These are phyloP conservation scores for Mycotypha africana DNA, from an alignment of 371 early-diverging fungal genomes.

Conservation along the genomic window DNA sequence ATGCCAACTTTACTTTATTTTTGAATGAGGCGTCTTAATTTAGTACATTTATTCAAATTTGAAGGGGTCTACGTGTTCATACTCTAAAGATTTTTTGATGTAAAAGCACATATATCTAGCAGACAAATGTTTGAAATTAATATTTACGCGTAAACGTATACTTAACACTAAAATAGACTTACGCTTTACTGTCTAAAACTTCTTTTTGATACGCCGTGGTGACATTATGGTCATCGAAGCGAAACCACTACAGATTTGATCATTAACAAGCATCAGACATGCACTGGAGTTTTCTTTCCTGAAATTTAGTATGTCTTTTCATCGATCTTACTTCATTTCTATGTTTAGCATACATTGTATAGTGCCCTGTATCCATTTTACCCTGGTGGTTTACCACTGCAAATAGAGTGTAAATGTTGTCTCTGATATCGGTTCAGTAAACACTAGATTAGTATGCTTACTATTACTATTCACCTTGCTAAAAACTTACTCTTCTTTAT, in stretches of 20 bases:
- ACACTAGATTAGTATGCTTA: no score
- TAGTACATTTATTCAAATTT: slow-evolving; percentile 4
- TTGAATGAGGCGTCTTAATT: no score
- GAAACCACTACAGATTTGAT: slow-evolving; percentile 88
- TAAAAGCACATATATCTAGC: slow-evolving; percentile 89
- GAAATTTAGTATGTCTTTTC: not conserved
- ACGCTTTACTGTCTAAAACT: slow-evolving; percentile 75
- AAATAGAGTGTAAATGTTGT: slow-evolving; percentile 80
- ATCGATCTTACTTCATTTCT: slow-evolving; percentile 60
- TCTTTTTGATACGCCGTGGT: slow-evolving; percentile 66
- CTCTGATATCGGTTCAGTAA: no score
- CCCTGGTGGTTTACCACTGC: slow-evolving; percentile 92
- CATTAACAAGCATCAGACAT: no score
- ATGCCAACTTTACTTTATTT: no score
- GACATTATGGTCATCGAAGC: slow-evolving; percentile 85
- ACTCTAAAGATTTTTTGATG: slow-evolving; percentile 65
- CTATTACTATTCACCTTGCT: no score
- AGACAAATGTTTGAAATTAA: slow-evolving; percentile 3
- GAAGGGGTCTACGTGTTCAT: slow-evolving; percentile 20
- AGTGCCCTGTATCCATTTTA: slow-evolving; percentile 90
- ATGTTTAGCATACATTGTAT: slow-evolving; percentile 76
- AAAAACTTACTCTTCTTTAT: slow-evolving; percentile 17
- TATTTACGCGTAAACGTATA: not conserved
- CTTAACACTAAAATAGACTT: slow-evolving; percentile 28
- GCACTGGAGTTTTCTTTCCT: no score